Conservation (phyloP, 495 filamentous ascomycete genomes). For the Sabuloglossum arenarium region DNA sequence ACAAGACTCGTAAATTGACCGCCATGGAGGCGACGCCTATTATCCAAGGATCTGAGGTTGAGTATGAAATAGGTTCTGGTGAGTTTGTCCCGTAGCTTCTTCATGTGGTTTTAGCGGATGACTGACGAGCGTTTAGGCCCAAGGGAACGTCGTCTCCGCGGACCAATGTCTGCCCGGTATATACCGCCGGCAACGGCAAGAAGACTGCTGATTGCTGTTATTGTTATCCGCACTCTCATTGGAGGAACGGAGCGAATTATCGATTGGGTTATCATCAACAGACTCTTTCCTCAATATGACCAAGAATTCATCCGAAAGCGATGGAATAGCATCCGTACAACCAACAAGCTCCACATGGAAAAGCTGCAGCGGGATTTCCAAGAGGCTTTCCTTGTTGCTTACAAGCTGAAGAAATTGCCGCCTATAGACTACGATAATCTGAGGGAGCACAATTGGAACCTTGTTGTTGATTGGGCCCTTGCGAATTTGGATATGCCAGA, state of each 20-base stretch:
- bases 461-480: constrained; percentile 51
- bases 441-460: constrained; percentile 54
- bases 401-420: constrained; percentile 44
- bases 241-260: constrained; percentile 48
- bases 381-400: constrained; percentile 52
- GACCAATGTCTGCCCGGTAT: background rate
- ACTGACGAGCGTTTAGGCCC: background rate
- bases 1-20: constrained; percentile 3
- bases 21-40: background rate
- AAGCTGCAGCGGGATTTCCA: constrained; percentile 62
- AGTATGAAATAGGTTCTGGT: background rate
- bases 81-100: background rate
- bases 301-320: constrained; percentile 33
- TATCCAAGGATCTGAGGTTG: background rate
- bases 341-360: constrained; percentile 38
- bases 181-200: constrained; percentile 1
- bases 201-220: constrained; percentile 35
- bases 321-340: constrained; percentile 36
- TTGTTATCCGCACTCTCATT: constrained; percentile 48
- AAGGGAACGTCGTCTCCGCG: background rate
- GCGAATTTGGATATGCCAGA: constrained; percentile 22
- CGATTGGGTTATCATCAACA: constrained; percentile 53
- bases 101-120: background rate
- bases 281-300: constrained; percentile 41
- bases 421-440: constrained; percentile 51